A percentile compares a stretch with the other conserved stretches of the same genome.
Evolutionary conservation across 2,329 filamentous ascomycete genomes (phyloP).

Genomic region (Verticillium klebahnii): DNA sequence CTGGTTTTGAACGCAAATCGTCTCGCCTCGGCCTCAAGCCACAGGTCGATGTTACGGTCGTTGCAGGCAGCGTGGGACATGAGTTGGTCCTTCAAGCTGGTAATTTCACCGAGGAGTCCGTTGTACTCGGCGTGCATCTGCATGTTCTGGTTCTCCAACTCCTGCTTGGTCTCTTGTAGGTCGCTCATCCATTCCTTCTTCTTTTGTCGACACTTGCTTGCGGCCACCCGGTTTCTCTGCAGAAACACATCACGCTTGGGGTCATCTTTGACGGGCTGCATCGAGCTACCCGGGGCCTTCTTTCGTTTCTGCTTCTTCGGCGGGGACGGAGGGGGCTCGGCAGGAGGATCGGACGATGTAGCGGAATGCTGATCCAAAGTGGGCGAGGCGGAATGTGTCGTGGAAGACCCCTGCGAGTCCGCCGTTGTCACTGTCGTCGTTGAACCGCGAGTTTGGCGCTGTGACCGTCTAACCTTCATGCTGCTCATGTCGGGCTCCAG

Average conservation of each 20-base stretch:
- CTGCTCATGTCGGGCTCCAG: neutral
- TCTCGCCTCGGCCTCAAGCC: conserved; percentile 48
- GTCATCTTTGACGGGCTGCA: conserved; percentile 23
- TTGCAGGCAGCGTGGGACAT: conserved; percentile 50
- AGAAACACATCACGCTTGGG: conserved; percentile 53
- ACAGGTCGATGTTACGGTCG: conserved; percentile 47
- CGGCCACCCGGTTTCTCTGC: conserved; percentile 67
- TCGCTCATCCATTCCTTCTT: conserved; percentile 49
- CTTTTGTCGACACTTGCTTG: conserved; percentile 70
- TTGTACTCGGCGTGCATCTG: conserved; percentile 38
- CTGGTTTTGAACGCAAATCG: conserved; percentile 36
- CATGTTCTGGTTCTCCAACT: conserved; percentile 38
- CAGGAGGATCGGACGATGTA: conserved; percentile 11
- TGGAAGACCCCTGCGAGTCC: neutral
- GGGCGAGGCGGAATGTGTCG: neutral
- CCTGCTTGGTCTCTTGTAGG: conserved; percentile 40
- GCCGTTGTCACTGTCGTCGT: conserved; percentile 2
- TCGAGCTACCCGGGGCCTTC: conserved; percentile 7
- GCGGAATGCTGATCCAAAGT: conserved; percentile 3
- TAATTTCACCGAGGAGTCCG: conserved; percentile 37
- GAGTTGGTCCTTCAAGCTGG: conserved; percentile 42
- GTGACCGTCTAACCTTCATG: neutral
- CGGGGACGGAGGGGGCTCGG: conserved; percentile 9
- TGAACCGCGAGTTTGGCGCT: neutral
- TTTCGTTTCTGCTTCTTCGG: conserved; percentile 21